Evolutionary conservation across 768 basidiomycete genomes (phyloP), one percentile per base, ranked within the genome.

Genomic region (Pleurotus giganteus): DNA sequence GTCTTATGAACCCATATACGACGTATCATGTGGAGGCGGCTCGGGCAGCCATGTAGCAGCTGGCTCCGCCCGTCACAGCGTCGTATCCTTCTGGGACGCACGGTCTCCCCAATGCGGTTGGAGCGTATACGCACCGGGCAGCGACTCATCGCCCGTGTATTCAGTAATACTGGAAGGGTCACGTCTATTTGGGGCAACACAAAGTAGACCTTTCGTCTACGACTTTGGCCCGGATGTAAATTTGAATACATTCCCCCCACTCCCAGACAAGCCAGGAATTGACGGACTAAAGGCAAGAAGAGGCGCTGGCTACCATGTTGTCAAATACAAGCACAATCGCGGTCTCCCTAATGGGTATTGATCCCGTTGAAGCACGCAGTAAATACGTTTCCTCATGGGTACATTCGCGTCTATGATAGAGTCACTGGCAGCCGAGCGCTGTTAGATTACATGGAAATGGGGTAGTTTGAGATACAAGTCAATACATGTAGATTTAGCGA

Each of bases 81-180:
- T 91, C 19, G 81, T 94, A 53, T 82, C 88, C 2, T 84, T 93
- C 59, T 94, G 89, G 88, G 91, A 94, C 64, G 75, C 90, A 27
- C 83, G 91, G 7, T 75, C 71, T 17, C 79, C 87, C 0, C 68
- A 63, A 3, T 62, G 47, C 24, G 90, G 91, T 2, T 91, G 88
- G 85, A 89, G 86, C 60, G 83, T 91, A 4, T 83, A 91, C 64
- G 86, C 86, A 2, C 91, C 91, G 1, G 85, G 86, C 4, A 89
- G 89, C 62, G 89, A 91, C 62, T 70, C 77, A 1, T 90, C 88
- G 1, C 91, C 91, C 0, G 88, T 93, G 2, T 94, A 92, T 66
- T 78, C 81, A 4, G 66, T 93, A 45, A 65, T 85, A 29, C 71
- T 91, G 19, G 91, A 94, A 66, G 85, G 88, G 58, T 86, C 88